Evolutionary conservation across 179 eudicot species (phyloP).

Genomic region (Beta macrorhiza): DNA sequence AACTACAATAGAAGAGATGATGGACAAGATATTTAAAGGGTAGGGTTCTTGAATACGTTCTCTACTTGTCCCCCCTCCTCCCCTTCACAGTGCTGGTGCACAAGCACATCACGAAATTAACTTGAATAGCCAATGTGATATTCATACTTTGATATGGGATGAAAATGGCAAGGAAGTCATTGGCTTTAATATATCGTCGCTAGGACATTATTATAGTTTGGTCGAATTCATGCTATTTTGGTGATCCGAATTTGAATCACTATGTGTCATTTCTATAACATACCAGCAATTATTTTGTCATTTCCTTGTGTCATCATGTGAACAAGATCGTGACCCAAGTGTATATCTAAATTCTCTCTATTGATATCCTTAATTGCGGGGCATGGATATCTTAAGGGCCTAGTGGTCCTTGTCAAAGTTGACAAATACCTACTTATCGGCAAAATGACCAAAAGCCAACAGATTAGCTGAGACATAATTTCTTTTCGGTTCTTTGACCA

Average conservation of each 20-base stretch:
- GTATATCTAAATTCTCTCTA: neutral
- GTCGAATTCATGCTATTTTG: too few relatives aligned
- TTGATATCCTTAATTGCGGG: neutral
- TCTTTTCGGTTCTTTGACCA: too few relatives aligned
- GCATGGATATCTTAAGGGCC: neutral
- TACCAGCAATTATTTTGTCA: neutral
- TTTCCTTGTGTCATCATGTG: neutral
- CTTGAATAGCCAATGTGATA: neutral
- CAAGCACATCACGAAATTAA: neutral
- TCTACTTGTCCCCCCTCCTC: neutral
- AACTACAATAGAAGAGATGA: constrained; percentile 77
- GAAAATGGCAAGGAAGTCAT: too few relatives aligned
- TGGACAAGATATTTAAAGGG: constrained; percentile 96
- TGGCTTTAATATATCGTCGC: too few relatives aligned
- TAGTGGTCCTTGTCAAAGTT: neutral
- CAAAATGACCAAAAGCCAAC: too few relatives aligned
- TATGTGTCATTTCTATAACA: neutral
- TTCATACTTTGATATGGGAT: neutral
- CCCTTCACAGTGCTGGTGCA: neutral
- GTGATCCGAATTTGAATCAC: too few relatives aligned
- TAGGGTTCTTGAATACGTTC: constrained; percentile 27
- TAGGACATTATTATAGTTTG: too few relatives aligned
- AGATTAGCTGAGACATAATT: too few relatives aligned
- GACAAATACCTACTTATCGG: neutral
- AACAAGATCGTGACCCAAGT: neutral